phyloP scores from a whole-genome alignment of 306 rosid genomes.

The Benincasa hispida region DNA sequence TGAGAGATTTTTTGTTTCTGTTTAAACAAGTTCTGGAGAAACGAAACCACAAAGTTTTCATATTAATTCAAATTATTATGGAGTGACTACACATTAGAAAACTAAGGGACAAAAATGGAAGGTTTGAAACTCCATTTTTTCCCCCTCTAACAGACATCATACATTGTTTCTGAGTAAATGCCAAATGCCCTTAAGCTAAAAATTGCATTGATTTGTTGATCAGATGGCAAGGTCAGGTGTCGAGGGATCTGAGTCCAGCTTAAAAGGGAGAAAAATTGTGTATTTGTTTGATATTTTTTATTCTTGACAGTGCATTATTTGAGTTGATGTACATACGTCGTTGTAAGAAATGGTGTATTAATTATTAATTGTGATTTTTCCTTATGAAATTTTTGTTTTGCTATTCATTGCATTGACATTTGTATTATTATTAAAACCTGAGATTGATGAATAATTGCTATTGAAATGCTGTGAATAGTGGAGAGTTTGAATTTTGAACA shows the following conservation, averaged over 20 bases:
- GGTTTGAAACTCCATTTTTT: not conserved
- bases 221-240: conserved; percentile 99
- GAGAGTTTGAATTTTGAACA: not conserved
- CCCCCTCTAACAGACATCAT: not conserved
- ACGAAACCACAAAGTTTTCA: not conserved
- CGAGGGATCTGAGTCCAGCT: conserved; percentile 59
- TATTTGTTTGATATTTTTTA: conserved; percentile 21
- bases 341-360: conserved; percentile 8
- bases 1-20: not conserved
- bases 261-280: conserved; percentile 19
- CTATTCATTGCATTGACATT: conserved; percentile 23
- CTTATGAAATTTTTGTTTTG: conserved; percentile 17
- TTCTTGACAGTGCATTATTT: conserved; percentile 12
- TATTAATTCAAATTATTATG: not conserved
- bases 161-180: not conserved
- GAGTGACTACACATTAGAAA: not conserved
- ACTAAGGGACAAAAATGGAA: not conserved
- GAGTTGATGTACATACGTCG: conserved; percentile 1
- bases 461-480: not conserved
- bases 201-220: conserved; percentile 16
- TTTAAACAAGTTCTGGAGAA: not conserved
- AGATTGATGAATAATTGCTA: not conserved
- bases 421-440: conserved; percentile 12
- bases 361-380: conserved; percentile 9
- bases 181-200: not conserved